phyloP scores from a whole-genome alignment of 2,329 filamentous ascomycete species.

The Cytospora leucostoma region DNA sequence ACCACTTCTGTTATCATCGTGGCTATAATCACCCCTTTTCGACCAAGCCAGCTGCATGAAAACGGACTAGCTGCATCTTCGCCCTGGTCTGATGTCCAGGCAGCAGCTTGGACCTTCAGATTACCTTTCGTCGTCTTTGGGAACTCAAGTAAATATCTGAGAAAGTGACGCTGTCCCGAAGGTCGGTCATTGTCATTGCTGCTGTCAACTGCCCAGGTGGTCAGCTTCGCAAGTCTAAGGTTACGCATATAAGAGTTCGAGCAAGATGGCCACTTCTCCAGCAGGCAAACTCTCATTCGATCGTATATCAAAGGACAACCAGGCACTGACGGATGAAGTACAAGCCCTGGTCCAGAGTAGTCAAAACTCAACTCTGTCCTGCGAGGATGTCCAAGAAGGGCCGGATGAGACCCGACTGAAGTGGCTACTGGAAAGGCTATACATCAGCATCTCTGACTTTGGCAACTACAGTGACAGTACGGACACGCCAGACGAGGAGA shows the following conservation, averaged over 20 bases:
- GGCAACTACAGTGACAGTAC: constrained; percentile 42
- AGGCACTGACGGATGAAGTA: constrained; percentile 6
- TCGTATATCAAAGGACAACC: background rate
- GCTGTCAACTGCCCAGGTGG: background rate
- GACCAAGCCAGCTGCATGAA: too few species aligned
- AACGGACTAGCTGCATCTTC: too few species aligned
- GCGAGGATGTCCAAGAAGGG: background rate
- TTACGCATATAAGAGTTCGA: background rate
- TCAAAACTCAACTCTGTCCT: too few species aligned
- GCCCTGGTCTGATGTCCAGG: too few species aligned
- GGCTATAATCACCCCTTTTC: too few species aligned
- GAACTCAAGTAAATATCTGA: too few species aligned
- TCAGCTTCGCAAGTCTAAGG: background rate
- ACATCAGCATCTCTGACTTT: constrained; percentile 8
- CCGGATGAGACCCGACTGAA: background rate
- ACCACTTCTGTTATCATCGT: too few species aligned
- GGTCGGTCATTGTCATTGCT: background rate
- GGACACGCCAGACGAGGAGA: constrained; percentile 2
- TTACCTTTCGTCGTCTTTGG: too few species aligned
- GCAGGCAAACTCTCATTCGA: background rate
- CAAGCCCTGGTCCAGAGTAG: background rate
- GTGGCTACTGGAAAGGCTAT: constrained; percentile 3
- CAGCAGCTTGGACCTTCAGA: too few species aligned
- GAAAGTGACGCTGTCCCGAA: too few species aligned
- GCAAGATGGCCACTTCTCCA: background rate